Base-by-base conservation (phyloP, 805 yeast species). In the Candida patagonica region DNA sequence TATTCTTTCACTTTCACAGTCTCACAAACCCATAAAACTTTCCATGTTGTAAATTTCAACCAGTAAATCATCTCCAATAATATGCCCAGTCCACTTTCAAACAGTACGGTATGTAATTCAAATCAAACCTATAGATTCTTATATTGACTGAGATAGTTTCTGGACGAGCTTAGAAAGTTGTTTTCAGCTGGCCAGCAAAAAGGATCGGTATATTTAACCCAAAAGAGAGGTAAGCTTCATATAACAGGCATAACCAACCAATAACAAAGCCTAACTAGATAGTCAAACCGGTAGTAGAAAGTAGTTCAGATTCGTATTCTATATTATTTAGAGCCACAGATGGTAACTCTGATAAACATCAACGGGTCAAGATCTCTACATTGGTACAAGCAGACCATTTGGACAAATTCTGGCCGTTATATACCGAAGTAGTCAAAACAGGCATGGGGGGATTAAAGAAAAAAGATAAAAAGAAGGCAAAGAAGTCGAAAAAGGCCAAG, bases 381-480 rank as follows among this genome's bases (percentile, higher is more conserved):
- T 73, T 79, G 9, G 87, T 88, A 5, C 71, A 72, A 21, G 65
- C 77, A 1, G 71, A 67, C 1, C 61, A 71, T 2, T 64, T 88
- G 48, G 84, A 78, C 46, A 57, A 65, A 43, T 88, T 88, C 57
- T 88, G 96, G 96, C 57, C 60, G 31, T 77, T 76, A 20, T 88
- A 87, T 60, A 62, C 84, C 1, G 76, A 74, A 31, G 73, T 73
- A 0, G 67, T 87, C 41, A 87, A 84, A 56, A 55, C 67, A 17
- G 88, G 92, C 4, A 75, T 83, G 59, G 64, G 65, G 2, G 95
- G 95, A 1, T 68, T 88, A 58, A 73, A 76, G 55, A 84, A 80
- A 72, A 86, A 84, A 65, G 85, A 82, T 44, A 85, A 84, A 68
- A 78, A 76, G 68, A 73, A 71, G 64, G 78, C 74, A 65, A 68